These are phyloP conservation scores for Geotrichum bryndzae DNA, from an alignment of 1,139 yeast genomes.

Conservation along the genomic window DNA sequence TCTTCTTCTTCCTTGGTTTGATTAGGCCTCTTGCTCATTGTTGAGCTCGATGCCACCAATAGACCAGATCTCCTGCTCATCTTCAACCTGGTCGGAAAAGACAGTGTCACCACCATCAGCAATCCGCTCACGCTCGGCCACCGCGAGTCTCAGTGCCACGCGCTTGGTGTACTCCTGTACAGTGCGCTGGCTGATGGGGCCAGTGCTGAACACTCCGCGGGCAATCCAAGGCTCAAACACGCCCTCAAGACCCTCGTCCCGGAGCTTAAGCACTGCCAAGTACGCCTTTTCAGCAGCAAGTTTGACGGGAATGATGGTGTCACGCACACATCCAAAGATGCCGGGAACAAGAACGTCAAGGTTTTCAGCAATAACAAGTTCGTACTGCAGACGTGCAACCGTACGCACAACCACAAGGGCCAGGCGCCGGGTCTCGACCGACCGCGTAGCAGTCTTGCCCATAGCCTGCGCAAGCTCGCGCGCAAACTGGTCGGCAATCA, in stretches of 20 bases:
- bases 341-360: conserved; percentile 61
- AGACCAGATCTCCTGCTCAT: conserved; percentile 82
- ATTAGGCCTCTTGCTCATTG: conserved; percentile 14
- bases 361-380: conserved; percentile 45
- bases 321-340: conserved; percentile 78
- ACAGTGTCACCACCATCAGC: conserved; percentile 88
- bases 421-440: conserved; percentile 76
- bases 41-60: conserved; percentile 60
- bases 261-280: conserved; percentile 62
- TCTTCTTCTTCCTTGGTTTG: not conserved
- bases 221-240: conserved; percentile 58
- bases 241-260: conserved; percentile 58
- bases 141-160: conserved; percentile 77
- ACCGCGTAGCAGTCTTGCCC: conserved; percentile 51
- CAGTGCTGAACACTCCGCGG: conserved; percentile 17
- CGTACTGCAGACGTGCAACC: conserved; percentile 56
- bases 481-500: conserved; percentile 36
- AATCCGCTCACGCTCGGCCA: conserved; percentile 77
- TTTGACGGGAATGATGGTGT: conserved; percentile 79
- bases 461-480: conserved; percentile 47
- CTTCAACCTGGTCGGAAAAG: conserved; percentile 80
- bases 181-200: conserved; percentile 46
- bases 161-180: conserved; percentile 83
- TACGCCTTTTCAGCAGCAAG: conserved; percentile 93
- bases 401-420: conserved; percentile 74